phyloP scores from a whole-genome alignment of 169 alveolate species.

The Eimeria zaria region DNA sequence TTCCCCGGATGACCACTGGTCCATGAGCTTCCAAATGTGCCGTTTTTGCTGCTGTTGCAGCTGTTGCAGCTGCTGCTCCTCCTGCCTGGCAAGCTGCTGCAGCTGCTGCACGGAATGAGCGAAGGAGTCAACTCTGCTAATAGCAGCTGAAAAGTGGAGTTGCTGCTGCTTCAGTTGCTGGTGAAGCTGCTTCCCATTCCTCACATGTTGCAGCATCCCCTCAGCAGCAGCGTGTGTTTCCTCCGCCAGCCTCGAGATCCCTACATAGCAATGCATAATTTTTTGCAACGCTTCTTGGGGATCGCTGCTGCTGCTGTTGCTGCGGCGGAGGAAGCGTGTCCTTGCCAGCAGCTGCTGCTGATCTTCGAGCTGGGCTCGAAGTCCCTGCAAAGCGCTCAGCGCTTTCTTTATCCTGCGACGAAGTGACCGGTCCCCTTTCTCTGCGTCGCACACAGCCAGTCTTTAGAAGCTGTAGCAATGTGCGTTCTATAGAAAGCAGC shows the following conservation, averaged over 20 bases:
- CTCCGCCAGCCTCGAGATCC: slow-evolving; percentile 28
- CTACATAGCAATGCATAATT: slow-evolving; percentile 18
- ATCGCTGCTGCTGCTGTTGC: slow-evolving; percentile 52
- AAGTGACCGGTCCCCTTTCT: slow-evolving; percentile 3
- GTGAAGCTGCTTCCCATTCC: slow-evolving; percentile 71
- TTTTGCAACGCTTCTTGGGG: slow-evolving; percentile 38
- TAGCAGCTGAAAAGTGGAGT: slow-evolving; percentile 67
- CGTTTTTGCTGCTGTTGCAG: slow-evolving; percentile 46
- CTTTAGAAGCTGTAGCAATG: not conserved
- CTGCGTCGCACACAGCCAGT: slow-evolving; percentile 16
- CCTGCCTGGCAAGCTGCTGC: slow-evolving; percentile 70
- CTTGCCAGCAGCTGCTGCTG: slow-evolving; percentile 64
- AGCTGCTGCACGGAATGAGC: slow-evolving; percentile 70
- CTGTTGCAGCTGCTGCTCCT: slow-evolving; percentile 57
- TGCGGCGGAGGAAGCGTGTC: slow-evolving; percentile 54
- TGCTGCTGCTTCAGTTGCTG: slow-evolving; percentile 71
- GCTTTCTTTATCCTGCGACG: slow-evolving; percentile 3
- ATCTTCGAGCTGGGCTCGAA: slow-evolving; percentile 55
- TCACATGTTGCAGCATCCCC: slow-evolving; percentile 29
- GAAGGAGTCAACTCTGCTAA: slow-evolving; percentile 45
- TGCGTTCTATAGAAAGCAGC: not conserved
- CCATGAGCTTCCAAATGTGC: slow-evolving; percentile 44
- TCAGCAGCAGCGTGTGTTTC: slow-evolving; percentile 68
- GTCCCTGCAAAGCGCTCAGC: slow-evolving; percentile 51
- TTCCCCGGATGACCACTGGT: slow-evolving; percentile 55